Evolutionary conservation across 202 grass and related monocot species (phyloP), one percentile per base, ranked within the genome.

Genomic region (Hordeum pubiflorum): DNA sequence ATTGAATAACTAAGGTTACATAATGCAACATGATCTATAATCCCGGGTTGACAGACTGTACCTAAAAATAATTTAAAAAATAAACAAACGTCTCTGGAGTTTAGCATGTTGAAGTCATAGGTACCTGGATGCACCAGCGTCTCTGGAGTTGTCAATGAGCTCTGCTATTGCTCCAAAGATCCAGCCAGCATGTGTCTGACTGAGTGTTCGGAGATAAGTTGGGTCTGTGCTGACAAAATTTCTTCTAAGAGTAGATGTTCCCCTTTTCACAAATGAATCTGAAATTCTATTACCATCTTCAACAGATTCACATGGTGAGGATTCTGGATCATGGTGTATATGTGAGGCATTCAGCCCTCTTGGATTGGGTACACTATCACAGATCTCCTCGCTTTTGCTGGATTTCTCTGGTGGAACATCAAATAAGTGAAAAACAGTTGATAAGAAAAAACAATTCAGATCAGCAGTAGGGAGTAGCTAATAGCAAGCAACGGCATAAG

Each of bases 91-190:
- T 44, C 46, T 40, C n/a, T 14, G 7, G 7, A 76, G 27, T 69
- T 36, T 13, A 62, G 14, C 31, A 91, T 33, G 37, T 36, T 36
- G 39, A 75, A 82, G 23, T 22, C 26, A 83, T 23, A 21, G 34
- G 33, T 90, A 97, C 94, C 91, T 89, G 48, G 83, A 86, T 59
- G 94, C 86, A 68, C 80, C 82, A 55, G 94, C 94, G 88, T 97
- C 91, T 81, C 85, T 90, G 36, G 94, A 97, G 79, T 97, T 94
- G 66, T 97, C 94, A 60, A 97, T 82, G 52, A 97, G 87, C 85
- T 97, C 94, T 56, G 94, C 91, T 82, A 97, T 81, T 73, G 89
- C 94, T 76, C 94, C 94, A 86, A 97, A 97, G 33, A 97, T 91
- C 94, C 94, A 97, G 37, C 87, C 68, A 71, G 89, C 94, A 86